Evolutionary conservation across 495 filamentous ascomycete species (phyloP), one percentile per base, ranked within the genome.

Genomic region (Aspergillus biplanus): DNA sequence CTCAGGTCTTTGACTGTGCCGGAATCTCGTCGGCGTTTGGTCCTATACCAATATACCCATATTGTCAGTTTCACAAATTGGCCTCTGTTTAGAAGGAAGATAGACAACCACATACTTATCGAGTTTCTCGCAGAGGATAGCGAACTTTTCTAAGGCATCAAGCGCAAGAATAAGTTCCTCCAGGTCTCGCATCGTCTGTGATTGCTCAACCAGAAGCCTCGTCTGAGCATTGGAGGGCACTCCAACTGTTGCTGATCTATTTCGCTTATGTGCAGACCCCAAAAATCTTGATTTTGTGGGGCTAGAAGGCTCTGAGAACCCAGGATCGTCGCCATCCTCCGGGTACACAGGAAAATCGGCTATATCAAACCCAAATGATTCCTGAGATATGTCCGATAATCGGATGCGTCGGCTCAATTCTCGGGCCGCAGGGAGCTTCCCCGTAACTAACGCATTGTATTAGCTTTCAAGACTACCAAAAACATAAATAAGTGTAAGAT

Each of bases 151-250:
- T 69, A 96, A 75, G 4, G 84, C 73, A 69, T 89, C 85, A 59
- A 96, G 81, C 3, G 84, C 84, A 31, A 82, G 74, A 46, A 90
- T 85, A 33, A 96, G 76, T 55, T 82, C 80, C 73, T 93, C 89
- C 39, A 96, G 82, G 65, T 94, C 91, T 62, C 83, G 84, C 72
- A 90, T 89, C n/a, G 83, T 85, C 39, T 82, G 81, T 1, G 87
- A 85, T 54, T 87, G 80, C 33, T 76, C 75, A 31, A 82, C 67
- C n/a, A 89, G 54, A 34, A 79, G 39, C 42, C 58, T 66, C 13
- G 62, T 69, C 62, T 71, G 49, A 32, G 33, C 48, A 12, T 34
- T 46, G 7, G 62, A 49, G 9, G 67, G 61, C 2, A 58, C 32
- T 5, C 61, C 63, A 48, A 60, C 70, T 12, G 44, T 58, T 18